phyloP scores from a whole-genome alignment of 2,329 filamentous ascomycete genomes.

The Rutstroemia sp. region DNA sequence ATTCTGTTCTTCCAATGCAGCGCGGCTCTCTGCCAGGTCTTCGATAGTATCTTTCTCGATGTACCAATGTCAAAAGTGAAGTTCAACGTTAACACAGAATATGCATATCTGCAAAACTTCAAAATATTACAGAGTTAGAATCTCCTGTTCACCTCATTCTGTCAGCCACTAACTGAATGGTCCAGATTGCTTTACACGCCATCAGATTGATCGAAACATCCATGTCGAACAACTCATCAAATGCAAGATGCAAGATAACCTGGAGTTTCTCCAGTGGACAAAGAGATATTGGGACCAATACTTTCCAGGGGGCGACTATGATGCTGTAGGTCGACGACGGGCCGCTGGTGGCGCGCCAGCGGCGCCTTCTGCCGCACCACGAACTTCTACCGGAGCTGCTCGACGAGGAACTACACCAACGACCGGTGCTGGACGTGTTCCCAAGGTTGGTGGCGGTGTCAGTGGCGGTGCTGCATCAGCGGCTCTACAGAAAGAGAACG shows the following conservation, averaged over 20 bases:
- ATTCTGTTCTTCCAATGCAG: constrained; percentile 38
- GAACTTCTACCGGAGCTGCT: constrained; percentile 37
- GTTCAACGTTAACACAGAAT: constrained; percentile 97
- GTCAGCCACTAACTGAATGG: constrained; percentile 5
- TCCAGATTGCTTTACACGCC: constrained; percentile 73
- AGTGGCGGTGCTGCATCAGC: constrained; percentile 52
- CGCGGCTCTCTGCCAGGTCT: constrained; percentile 92
- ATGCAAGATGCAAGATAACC: constrained; percentile 99
- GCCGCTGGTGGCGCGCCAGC: constrained; percentile 55
- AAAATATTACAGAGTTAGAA: constrained; percentile 83
- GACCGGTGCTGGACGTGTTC: constrained; percentile 36
- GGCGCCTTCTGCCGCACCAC: constrained; percentile 40
- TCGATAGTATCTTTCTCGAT: constrained; percentile 96
- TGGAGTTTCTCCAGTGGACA: constrained; percentile 95
- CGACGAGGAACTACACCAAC: constrained; percentile 35
- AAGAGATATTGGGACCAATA: constrained; percentile 98
- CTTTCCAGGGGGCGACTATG: constrained; percentile 95
- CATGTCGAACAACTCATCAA: constrained; percentile 86
- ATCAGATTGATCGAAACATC: constrained; percentile 82
- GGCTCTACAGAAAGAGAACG: constrained; percentile 77
- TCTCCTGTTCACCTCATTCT: constrained; percentile 5
- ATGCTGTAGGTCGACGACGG: constrained; percentile 79
- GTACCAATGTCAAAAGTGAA: constrained; percentile 93
- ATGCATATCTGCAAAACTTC: constrained; percentile 97
- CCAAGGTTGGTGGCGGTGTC: constrained; percentile 37